phyloP scores from a whole-genome alignment of 768 basidiomycete genomes.

The Pleurotus pulmonarius region DNA sequence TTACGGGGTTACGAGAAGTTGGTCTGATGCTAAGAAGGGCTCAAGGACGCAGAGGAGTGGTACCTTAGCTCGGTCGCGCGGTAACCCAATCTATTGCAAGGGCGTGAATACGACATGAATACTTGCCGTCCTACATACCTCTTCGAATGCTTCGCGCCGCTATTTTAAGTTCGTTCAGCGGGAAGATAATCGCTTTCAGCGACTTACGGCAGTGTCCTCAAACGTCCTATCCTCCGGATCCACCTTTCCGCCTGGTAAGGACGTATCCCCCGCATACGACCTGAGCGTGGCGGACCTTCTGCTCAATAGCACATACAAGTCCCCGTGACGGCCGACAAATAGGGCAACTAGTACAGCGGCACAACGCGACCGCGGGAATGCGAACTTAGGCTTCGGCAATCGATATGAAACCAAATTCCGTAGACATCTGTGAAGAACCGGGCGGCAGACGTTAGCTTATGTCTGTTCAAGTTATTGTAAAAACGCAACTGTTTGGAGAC shows the following conservation, averaged over 20 bases:
- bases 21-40: constrained; percentile 70
- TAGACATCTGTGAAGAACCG: constrained; percentile 42
- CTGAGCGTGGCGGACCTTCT: constrained; percentile 68
- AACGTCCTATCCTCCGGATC: constrained; percentile 63
- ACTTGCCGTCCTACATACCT: constrained; percentile 43
- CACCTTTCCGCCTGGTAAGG: constrained; percentile 81
- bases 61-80: constrained; percentile 62
- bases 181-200: not conserved
- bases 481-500: constrained; percentile 45
- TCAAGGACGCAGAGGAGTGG: constrained; percentile 77
- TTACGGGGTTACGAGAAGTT: constrained; percentile 81
- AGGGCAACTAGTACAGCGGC: constrained; percentile 82
- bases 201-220: constrained; percentile 78
- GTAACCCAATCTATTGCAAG: constrained; percentile 70
- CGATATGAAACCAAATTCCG: constrained; percentile 49
- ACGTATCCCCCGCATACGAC: constrained; percentile 85
- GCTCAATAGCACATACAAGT: constrained; percentile 82
- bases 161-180: constrained; percentile 20
- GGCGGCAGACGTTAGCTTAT: not conserved
- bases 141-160: constrained; percentile 89
- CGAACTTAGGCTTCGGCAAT: constrained; percentile 32
- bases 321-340: constrained; percentile 80
- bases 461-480: not conserved
- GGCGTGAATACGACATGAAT: not conserved
- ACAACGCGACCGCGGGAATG: constrained; percentile 52